These are phyloP conservation scores for Termitomyces heimii DNA, from an alignment of 768 basidiomycete species.

Conservation along the genomic window DNA sequence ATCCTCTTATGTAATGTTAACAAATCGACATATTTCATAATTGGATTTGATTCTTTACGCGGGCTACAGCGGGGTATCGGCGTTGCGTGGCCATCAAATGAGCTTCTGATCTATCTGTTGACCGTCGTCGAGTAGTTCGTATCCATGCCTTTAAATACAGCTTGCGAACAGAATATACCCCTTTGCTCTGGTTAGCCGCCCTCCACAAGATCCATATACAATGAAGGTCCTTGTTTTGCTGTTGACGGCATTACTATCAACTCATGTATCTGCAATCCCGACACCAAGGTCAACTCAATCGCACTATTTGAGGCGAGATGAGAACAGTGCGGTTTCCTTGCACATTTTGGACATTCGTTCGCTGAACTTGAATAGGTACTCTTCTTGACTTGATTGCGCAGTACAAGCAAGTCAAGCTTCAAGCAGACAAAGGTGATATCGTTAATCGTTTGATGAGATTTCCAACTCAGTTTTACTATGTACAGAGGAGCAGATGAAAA, in stretches of 20 bases:
- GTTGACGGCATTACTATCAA: constrained; percentile 12
- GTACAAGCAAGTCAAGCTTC: constrained; percentile 8
- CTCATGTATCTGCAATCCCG: neutral
- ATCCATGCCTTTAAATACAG: neutral
- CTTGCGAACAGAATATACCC: neutral
- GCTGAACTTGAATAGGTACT: neutral
- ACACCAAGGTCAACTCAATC: neutral
- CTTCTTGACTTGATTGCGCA: constrained; percentile 10
- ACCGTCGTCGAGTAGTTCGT: neutral
- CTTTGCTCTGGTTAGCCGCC: constrained; percentile 15
- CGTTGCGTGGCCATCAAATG: neutral
- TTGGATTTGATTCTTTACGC: neutral
- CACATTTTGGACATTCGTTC: neutral
- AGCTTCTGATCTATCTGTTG: neutral
- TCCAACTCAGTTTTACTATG: neutral
- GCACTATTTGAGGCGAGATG: neutral
- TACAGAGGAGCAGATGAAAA: neutral
- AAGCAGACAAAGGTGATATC: constrained; percentile 1
- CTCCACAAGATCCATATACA: neutral
- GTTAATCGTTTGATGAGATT: neutral
- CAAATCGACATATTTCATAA: neutral
- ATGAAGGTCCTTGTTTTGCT: constrained; percentile 12
- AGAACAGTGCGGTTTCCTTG: constrained; percentile 6
- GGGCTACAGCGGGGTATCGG: neutral
- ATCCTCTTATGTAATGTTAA: neutral